A percentile compares a stretch with the other conserved stretches of the same genome.
Evolutionary conservation across 192 early-diverging fungal species (phyloP).

Genomic region (Neocallimastix lanati): DNA sequence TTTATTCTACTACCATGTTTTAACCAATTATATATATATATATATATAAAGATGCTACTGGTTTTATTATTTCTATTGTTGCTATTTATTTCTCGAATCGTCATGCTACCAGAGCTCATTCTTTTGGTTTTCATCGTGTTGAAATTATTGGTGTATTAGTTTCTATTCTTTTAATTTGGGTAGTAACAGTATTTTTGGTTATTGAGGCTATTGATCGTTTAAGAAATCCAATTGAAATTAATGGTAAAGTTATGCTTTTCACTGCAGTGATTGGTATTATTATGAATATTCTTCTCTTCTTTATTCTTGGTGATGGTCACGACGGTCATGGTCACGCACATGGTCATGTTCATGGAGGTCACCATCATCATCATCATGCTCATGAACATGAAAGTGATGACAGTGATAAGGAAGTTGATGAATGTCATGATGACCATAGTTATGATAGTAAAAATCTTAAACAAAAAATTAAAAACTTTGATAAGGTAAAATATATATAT

Average conservation of each 20-base stretch:
- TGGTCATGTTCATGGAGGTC: constrained; percentile 6
- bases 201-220: constrained; percentile 51
- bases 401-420: not conserved
- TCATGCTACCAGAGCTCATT: constrained; percentile 40
- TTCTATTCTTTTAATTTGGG: constrained; percentile 67
- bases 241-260: constrained; percentile 49
- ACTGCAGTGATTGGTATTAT: constrained; percentile 53
- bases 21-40: no score
- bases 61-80: constrained; percentile 49
- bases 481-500: not conserved
- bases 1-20: no score
- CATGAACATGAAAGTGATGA: constrained; percentile 13
- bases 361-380: constrained; percentile 6
- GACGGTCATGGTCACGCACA: constrained; percentile 30
- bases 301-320: constrained; percentile 17
- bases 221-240: constrained; percentile 32
- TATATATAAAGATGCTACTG: constrained; percentile 36
- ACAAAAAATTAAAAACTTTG: not conserved
- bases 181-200: constrained; percentile 42
- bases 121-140: constrained; percentile 58
- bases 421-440: not conserved
- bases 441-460: not conserved
- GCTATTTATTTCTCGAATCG: constrained; percentile 41
- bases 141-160: constrained; percentile 60
- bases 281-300: constrained; percentile 50